Percentiles rank a stretch among this genome's conserved stretches.
Evolutionary conservation across 2,329 filamentous ascomycete species (phyloP).

Genomic region (Aaosphaeria pasadenensis): DNA sequence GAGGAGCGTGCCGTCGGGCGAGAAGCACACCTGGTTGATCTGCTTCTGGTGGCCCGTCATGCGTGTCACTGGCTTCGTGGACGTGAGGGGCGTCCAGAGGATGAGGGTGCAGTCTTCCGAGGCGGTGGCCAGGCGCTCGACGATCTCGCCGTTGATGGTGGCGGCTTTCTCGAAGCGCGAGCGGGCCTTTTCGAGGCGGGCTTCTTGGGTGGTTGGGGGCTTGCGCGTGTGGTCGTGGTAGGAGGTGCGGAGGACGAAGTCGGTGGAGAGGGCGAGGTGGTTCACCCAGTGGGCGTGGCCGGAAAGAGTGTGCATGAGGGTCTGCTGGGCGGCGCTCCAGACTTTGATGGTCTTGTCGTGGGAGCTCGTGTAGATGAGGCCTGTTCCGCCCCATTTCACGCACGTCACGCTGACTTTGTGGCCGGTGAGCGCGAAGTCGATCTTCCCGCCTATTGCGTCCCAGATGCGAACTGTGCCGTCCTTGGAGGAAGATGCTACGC

Average conservation of each 20-base stretch:
- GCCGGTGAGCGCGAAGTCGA: conserved; percentile 79
- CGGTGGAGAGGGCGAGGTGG: conserved; percentile 87
- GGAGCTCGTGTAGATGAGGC: conserved; percentile 54
- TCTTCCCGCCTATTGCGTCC: conserved; percentile 73
- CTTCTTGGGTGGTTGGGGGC: conserved; percentile 66
- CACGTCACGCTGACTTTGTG: conserved; percentile 89
- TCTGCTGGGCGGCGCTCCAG: conserved; percentile 80
- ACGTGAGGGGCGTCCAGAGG: conserved; percentile 78
- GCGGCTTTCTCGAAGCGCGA: conserved; percentile 84
- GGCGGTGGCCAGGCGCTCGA: conserved; percentile 83
- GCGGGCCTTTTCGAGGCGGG: conserved; percentile 71
- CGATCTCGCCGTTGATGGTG: conserved; percentile 69
- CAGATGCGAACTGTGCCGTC: conserved; percentile 86
- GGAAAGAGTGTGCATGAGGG: conserved; percentile 72
- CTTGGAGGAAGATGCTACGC: conserved; percentile 83
- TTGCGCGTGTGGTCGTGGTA: conserved; percentile 79
- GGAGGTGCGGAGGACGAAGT: conserved; percentile 80
- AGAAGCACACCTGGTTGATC: conserved; percentile 94
- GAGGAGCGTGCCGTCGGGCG: conserved; percentile 81
- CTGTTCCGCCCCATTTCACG: conserved; percentile 91
- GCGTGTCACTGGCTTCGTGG: conserved; percentile 80
- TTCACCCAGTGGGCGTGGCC: conserved; percentile 95
- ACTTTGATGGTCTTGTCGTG: conserved; percentile 92
- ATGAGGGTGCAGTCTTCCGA: conserved; percentile 97
- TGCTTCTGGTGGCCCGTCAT: conserved; percentile 95